Evolutionary conservation across 2,329 filamentous ascomycete species (phyloP), one percentile per base, ranked within the genome.

Genomic region (Clonostachys rhizophaga): DNA sequence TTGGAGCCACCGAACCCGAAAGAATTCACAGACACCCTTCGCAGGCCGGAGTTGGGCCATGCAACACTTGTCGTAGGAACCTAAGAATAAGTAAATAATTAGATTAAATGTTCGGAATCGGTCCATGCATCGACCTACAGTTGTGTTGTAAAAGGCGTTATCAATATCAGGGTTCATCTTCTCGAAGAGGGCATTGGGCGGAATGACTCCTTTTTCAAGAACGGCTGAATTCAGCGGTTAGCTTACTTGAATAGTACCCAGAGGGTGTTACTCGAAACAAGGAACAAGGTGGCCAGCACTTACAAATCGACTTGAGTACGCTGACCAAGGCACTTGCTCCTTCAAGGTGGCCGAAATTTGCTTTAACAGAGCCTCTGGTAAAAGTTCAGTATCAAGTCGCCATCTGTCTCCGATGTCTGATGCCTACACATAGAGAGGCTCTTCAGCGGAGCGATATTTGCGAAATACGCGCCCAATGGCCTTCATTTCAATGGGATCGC

Each of bases 191-290:
- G 65, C 65, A 46, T 78, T 78, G 2, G 72, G 68, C 11, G 74
- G 59, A 24, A 79, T 69, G 48, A 75, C 72, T 6, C 69, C 71
- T 45, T 70, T 66, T 51, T 78, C 74, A 2, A 79, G 64, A 65
- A 75, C 76, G 50, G 79, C 45, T 47, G 6, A 16, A 16, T 41
- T 35, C 53, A 47, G 36, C 54, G 46, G 13, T 40, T 34, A 11
- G 52, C 39, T 9, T 50, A 40, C 5, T 47, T 42, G 39, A 55
- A 55, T n/a, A 56, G 11, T 12, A 56, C 30, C 2, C 54, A 49
- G 7, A 50, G 51, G 18, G 56, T n/a, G 16, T 53, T 30, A 3
- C 24, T 30, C 24, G 53, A 13, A 49, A 48, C 11, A 50, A 45
- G 9, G 47, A 49, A 48, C 11, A 50, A 45, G 9, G 49, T 17